These are phyloP conservation scores for Botryobasidium botryosum DNA, from an alignment of 768 basidiomycete genomes.

Conservation along the genomic window DNA sequence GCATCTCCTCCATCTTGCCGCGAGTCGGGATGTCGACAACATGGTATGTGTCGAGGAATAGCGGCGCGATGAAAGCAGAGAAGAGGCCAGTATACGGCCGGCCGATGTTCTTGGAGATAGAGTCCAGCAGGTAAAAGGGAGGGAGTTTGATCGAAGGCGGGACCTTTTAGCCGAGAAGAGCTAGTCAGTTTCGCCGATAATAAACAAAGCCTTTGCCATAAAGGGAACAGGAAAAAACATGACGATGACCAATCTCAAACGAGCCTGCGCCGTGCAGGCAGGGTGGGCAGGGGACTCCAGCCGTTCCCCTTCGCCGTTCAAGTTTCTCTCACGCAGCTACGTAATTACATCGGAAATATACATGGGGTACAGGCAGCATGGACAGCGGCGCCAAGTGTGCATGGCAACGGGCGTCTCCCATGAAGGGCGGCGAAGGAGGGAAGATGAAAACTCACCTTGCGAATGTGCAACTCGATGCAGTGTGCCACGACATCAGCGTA, in stretches of 20 bases:
- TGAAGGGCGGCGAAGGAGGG: neutral
- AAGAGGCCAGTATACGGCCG: slow-evolving; percentile 84
- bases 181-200: too few relatives aligned
- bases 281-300: too few relatives aligned
- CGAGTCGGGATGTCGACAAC: slow-evolving; percentile 71
- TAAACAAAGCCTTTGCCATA: too few relatives aligned
- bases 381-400: too few relatives aligned
- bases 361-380: too few relatives aligned
- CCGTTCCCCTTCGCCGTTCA: too few relatives aligned
- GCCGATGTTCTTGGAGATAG: slow-evolving; percentile 91
- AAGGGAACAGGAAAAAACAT: too few relatives aligned
- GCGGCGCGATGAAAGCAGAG: slow-evolving; percentile 56
- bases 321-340: too few relatives aligned
- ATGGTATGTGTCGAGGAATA: slow-evolving; percentile 79
- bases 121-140: slow-evolving; percentile 86
- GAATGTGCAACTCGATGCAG: slow-evolving; percentile 70
- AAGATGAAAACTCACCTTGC: slow-evolving; percentile 53
- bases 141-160: slow-evolving; percentile 83
- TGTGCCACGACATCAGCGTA: slow-evolving; percentile 67
- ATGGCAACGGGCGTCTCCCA: too few relatives aligned
- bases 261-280: too few relatives aligned
- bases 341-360: too few relatives aligned
- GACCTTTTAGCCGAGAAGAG: slow-evolving; percentile 58
- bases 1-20: slow-evolving; percentile 96
- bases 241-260: too few relatives aligned